These are phyloP conservation scores for Macroventuria anomochaeta DNA, from an alignment of 2,329 filamentous ascomycete species.

Conservation along the genomic window DNA sequence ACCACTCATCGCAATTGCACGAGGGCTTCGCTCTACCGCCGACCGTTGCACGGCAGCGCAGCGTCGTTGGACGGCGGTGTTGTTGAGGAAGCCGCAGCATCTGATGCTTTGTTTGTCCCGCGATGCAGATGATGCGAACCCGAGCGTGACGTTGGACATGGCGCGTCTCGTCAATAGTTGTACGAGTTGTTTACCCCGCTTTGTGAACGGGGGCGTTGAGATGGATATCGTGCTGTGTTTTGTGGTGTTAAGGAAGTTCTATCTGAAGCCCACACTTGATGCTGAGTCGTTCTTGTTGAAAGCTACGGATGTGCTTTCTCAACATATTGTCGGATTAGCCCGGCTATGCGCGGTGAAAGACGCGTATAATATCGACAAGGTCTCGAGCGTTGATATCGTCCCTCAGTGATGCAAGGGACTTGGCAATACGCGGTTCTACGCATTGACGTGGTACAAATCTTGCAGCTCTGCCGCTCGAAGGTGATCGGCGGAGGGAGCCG, in stretches of 20 bases:
- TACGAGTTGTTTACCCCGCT: slow-evolving; percentile 17
- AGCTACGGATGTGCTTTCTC: not conserved
- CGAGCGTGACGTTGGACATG: slow-evolving; percentile 13
- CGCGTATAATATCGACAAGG: slow-evolving; percentile 12
- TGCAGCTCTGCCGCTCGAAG: slow-evolving; percentile 9
- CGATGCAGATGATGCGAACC: slow-evolving; percentile 9
- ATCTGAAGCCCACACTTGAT: not conserved
- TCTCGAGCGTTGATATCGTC: slow-evolving; percentile 15
- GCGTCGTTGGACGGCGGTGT: slow-evolving; percentile 3
- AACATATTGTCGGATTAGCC: not conserved
- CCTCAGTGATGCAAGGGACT: slow-evolving; percentile 17
- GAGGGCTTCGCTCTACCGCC: slow-evolving; percentile 1
- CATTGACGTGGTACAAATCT: slow-evolving; percentile 18
- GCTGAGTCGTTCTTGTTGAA: not conserved
- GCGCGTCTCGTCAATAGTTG: slow-evolving; percentile 6
- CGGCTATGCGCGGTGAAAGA: not conserved
- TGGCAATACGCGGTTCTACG: slow-evolving; percentile 18
- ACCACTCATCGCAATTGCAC: slow-evolving; percentile 11
- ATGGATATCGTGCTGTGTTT: not conserved
- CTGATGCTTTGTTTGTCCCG: slow-evolving; percentile 17
- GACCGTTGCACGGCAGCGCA: slow-evolving; percentile 12
- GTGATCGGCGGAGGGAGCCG: slow-evolving; percentile 7
- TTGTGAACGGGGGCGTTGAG: slow-evolving; percentile 3
- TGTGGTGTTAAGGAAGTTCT: not conserved
- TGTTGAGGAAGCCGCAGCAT: slow-evolving; percentile 12